Base-by-base conservation (phyloP, 1,139 yeast genomes). In the Lodderomyces beijingensis region DNA sequence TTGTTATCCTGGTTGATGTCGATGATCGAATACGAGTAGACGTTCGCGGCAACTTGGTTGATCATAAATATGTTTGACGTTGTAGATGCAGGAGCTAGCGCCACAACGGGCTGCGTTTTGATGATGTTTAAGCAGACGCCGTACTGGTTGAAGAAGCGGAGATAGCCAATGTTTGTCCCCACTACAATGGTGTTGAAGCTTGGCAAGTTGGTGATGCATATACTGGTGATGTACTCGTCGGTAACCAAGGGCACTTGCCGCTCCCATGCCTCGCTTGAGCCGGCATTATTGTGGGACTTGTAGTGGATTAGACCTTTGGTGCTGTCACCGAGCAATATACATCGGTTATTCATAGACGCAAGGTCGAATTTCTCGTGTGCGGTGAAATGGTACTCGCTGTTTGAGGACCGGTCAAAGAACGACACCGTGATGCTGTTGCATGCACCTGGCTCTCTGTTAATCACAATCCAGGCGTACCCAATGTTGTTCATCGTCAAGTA, bases 381-480 rank as follows among this genome's bases (percentile, higher is more conserved):
- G 30, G 80, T 81, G 58, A 91, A 89, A 57, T 87, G 93, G 47
- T 86, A 87, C 46, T 87, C 96, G 36, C 80, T 76, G 51, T 80
- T 83, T n/a, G 73, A 53, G 0, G 88, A 77, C 32, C 84, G 66
- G 51, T 91, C 96, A 49, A 87, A 88, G 50, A 91, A 91, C 10
- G 89, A 77, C 2, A 89, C 88, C 0, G 96, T 87, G 12, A 89
- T 68, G 31, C 89, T 78, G 43, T 79, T 76, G 44, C 30, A 37
- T 14, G 35, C 32, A 28, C 41, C 39, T 17, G 17, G 41, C 25
- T 43, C 38, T 8, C 37, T 32, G 25, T 47, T 85, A 40, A 72
- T 71, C 13, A 86, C 94, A 0, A 85, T 68, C 80, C 95, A 85
- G 0, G 80, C 81, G 50, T 85, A 85, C 0, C 97, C 97, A 25